Evolutionary conservation across 192 early-diverging fungal species (phyloP), one percentile per base, ranked within the genome.

Genomic region (Nowakowskiella sp.): DNA sequence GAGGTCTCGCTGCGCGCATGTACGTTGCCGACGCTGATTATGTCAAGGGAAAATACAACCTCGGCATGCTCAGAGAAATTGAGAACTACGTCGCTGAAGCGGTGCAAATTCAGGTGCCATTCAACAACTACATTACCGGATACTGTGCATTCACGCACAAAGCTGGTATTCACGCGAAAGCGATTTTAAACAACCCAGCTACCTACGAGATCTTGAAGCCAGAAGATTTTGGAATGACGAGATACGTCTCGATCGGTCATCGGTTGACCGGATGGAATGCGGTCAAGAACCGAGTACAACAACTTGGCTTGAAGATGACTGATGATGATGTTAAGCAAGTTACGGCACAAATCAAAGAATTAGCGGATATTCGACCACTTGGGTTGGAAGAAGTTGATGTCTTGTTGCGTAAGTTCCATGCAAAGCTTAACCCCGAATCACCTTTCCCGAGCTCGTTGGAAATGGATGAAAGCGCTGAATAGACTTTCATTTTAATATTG

Each of bases 101-200:
- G 3, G 94, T 98, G 19, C 85, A 88, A 58, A 83, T 98, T 61
- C 83, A 88, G 42, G 90, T 98, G 55, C 94, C 94, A 22, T 98
- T 98, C 82, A 98, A 98, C 83, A 96, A 98, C 81, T 94, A 91
- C 71, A 92, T 98, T 66, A 98, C 94, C 25, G 94, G 94, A 31
- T 94, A 96, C 75, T 94, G 90, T 66, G 92, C 92, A 32, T 96
- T 98, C 69, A 96, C 94, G 4, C 94, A 98, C 78, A 98, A 98
- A 84, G 92, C 94, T 31, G 94, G 94, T 63, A 98, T 96, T 67
- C 94, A 98, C 68, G 94, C 94, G 76, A 98, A 98, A 74, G 94
- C 94, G 48, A 94, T 98, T 62, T 78, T 98, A 48, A 98, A 98
- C 78, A 96, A 98, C 80, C 94, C 94, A 23, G 85, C 82, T 44